Base-by-base conservation (phyloP, 345 rosid genomes). In the Eucalyptus viminalis region DNA sequence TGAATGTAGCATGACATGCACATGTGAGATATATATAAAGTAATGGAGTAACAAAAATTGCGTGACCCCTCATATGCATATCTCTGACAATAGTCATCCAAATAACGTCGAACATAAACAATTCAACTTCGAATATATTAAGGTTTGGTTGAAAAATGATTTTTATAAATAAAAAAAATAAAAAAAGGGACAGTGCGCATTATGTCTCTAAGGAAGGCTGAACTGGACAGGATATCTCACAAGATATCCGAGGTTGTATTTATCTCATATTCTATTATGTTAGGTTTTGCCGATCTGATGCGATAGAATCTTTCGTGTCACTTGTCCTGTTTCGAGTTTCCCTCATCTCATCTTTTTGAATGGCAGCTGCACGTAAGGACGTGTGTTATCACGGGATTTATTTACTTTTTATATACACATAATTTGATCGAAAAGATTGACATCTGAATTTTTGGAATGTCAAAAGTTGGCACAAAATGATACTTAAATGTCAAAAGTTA, bases 361-460 rank as follows among this genome's bases (percentile, higher is more conserved):
- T 6, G 15, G 14, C 14, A 44, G 14, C 45, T 72, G 27, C 45
- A 72, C 27, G 5, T 19, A 19, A 72, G 45, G 12, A 19, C 14
- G 45, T 24, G 25, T 34, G 27, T 37, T 37, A 19, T 9, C 22
- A 67, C 24, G 22, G 4, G 80, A 2, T 31, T 67, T 67, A 34
- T 31, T 2, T 17, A 34, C 7, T 17, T 10, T 34, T 69, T 34
- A 34, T 17, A 31, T 9, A 27, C 34, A 27, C 15, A 5, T 31
- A 9, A 31, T 34, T 17, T 16, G 7, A 69, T 34, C 6, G 34
- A 14, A 56, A 56, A 17, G 1, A 56, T 56, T 6, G 51, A 49
- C 51, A 49, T 49, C 2, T 3, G 1, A 0, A 49, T 3, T 49
- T 0, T 1, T 14, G 1, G 2, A 49, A 15, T 2, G 6, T 1